Conservation (phyloP, 2,329 filamentous ascomycete species). For the Aureobasidium lini region DNA sequence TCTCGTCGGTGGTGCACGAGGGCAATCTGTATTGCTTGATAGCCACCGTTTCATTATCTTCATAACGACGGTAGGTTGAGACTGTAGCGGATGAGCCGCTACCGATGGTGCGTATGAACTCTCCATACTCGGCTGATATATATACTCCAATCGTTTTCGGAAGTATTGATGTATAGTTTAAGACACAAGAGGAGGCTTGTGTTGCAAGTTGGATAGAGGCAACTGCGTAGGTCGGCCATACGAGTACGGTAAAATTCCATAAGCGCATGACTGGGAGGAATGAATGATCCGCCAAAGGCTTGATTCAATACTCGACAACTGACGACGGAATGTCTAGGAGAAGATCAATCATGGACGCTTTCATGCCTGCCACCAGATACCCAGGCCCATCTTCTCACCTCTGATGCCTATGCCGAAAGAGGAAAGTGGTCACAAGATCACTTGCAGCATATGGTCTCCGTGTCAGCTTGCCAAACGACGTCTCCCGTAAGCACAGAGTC, state of each 20-base stretch:
- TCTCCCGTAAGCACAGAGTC: no score
- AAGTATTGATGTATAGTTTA: background rate
- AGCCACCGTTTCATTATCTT: background rate
- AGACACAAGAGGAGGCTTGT: background rate
- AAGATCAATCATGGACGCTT: no score
- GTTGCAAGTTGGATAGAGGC: no score
- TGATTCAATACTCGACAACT: no score
- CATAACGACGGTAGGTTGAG: background rate
- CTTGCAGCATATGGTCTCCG: background rate
- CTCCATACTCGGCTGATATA: background rate
- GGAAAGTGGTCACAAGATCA: background rate
- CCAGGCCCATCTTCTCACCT: no score
- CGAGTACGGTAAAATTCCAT: no score
- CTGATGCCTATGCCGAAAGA: background rate
- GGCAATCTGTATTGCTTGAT: background rate
- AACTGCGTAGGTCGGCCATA: no score
- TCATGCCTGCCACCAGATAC: no score
- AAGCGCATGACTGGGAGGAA: no score
- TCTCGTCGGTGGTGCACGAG: background rate
- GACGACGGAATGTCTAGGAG: no score
- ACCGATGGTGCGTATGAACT: background rate
- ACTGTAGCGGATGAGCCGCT: background rate
- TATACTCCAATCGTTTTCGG: background rate
- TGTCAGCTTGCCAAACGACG: background rate
- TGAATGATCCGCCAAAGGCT: no score